These are phyloP conservation scores for Fusarium nanum DNA, from an alignment of 2,329 filamentous ascomycete genomes.

Conservation along the genomic window DNA sequence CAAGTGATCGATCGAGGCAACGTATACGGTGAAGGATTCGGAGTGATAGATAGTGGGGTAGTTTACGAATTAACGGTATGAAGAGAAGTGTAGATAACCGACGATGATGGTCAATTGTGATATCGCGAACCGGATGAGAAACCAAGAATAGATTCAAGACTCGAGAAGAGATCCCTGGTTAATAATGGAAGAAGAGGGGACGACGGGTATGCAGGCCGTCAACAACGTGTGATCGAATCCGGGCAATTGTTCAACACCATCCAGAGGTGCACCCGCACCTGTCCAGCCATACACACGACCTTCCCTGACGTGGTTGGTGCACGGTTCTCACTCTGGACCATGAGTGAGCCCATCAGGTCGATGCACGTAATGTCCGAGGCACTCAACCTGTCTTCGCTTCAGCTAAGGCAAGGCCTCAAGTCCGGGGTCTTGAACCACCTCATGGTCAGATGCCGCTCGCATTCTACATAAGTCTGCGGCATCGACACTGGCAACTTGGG, in stretches of 20 bases:
- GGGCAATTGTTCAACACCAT: conserved; percentile 48
- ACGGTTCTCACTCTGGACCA: conserved; percentile 45
- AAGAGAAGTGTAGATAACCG: conserved; percentile 17
- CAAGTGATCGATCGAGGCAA: conserved; percentile 30
- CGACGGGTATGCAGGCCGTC: conserved; percentile 38
- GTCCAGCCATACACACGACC: conserved; percentile 46
- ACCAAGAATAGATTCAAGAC: conserved; percentile 25
- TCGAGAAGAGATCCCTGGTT: conserved; percentile 29
- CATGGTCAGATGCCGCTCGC: conserved; percentile 43
- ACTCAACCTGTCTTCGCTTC: conserved; percentile 34
- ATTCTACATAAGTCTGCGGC: conserved; percentile 27
- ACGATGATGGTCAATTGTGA: conserved; percentile 16
- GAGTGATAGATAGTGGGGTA: conserved; percentile 17
- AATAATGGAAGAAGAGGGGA: conserved; percentile 42
- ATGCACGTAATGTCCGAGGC: conserved; percentile 45
- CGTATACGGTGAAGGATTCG: conserved; percentile 33
- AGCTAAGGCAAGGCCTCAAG: conserved; percentile 40
- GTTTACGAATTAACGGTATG: conserved; percentile 14
- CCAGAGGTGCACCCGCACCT: conserved; percentile 43
- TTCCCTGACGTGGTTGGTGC: conserved; percentile 48
- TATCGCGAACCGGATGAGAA: conserved; percentile 15
- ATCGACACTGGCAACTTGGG: conserved; percentile 27
- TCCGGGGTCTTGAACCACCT: conserved; percentile 41
- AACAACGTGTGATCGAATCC: conserved; percentile 48
- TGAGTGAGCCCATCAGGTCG: conserved; percentile 46